Evolutionary conservation across 1,284 basidiomycete species (phyloP).

Genomic region (Peniophora sp.): DNA sequence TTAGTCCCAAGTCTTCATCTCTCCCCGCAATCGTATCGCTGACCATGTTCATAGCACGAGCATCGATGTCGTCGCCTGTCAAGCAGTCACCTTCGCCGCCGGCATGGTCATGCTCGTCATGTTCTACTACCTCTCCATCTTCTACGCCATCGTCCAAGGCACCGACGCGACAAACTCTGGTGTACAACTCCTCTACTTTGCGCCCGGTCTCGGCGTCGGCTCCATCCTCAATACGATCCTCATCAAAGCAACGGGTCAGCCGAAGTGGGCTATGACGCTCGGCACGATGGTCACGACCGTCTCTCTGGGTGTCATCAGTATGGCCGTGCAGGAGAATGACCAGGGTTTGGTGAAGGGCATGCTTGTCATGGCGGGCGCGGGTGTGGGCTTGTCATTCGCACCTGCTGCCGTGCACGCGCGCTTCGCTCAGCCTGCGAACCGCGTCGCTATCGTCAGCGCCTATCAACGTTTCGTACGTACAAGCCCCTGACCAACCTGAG

Average conservation of each 20-base stretch:
- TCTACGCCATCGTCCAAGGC: constrained; percentile 36
- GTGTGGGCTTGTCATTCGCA: constrained; percentile 33
- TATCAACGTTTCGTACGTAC: constrained; percentile 34
- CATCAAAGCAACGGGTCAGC: constrained; percentile 18
- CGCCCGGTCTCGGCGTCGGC: constrained; percentile 35
- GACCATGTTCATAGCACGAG: constrained; percentile 21
- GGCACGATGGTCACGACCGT: constrained; percentile 29
- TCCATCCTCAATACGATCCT: constrained; percentile 17
- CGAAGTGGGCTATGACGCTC: constrained; percentile 31
- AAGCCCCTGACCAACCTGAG: constrained; percentile 5
- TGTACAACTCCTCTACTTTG: constrained; percentile 39
- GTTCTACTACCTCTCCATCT: constrained; percentile 47
- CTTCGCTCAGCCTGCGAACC: constrained; percentile 31
- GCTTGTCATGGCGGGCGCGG: constrained; percentile 36
- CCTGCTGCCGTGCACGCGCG: constrained; percentile 35
- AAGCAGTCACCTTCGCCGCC: constrained; percentile 29
- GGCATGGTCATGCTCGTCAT: constrained; percentile 44
- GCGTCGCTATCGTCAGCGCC: constrained; percentile 33
- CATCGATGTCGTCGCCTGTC: constrained; percentile 29
- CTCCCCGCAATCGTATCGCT: constrained; percentile 34
- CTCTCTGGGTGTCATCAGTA: constrained; percentile 33
- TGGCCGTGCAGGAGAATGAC: constrained; percentile 29
- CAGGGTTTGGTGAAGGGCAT: constrained; percentile 32
- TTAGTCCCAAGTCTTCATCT: constrained; percentile 15
- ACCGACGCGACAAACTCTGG: constrained; percentile 29